A percentile compares a stretch with the other conserved stretches of the same genome.
Evolutionary conservation across 331 rosid genomes (phyloP).

Genomic region (Quercus tomentella): DNA sequence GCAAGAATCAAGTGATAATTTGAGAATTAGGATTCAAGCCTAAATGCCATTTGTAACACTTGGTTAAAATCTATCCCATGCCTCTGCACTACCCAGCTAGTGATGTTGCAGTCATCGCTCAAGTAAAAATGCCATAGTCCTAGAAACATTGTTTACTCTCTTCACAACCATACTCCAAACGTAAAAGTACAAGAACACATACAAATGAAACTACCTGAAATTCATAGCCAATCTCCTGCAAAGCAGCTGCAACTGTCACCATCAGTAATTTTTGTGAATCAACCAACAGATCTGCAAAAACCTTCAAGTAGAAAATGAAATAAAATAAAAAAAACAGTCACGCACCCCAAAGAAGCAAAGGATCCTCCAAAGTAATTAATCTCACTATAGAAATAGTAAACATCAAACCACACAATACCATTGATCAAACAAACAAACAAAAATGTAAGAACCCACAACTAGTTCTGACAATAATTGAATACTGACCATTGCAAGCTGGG

Average conservation of each 20-base stretch:
- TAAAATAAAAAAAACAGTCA: constrained; percentile 12
- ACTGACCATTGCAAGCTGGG: constrained; percentile 89
- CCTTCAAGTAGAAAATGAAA: constrained; percentile 40
- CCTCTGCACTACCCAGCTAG: neutral
- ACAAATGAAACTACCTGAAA: constrained; percentile 51
- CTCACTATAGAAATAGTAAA: neutral
- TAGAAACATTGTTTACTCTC: neutral
- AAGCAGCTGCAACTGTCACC: constrained; percentile 78
- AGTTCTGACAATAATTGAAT: constrained; percentile 2
- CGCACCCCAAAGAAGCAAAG: neutral
- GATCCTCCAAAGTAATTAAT: neutral
- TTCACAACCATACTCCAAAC: neutral
- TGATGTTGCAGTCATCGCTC: neutral
- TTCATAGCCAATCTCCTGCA: constrained; percentile 75
- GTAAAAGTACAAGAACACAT: neutral
- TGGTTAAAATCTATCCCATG: neutral
- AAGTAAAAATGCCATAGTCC: neutral
- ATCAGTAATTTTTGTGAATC: constrained; percentile 82
- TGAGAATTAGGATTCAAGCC: neutral
- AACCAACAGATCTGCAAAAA: constrained; percentile 69
- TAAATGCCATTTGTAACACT: neutral
- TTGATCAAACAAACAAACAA: neutral
- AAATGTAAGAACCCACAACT: neutral
- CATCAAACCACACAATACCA: neutral
- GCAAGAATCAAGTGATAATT: neutral